Conservation (phyloP, 2,329 filamentous ascomycete genomes). For the Shiraia bambusicola region DNA sequence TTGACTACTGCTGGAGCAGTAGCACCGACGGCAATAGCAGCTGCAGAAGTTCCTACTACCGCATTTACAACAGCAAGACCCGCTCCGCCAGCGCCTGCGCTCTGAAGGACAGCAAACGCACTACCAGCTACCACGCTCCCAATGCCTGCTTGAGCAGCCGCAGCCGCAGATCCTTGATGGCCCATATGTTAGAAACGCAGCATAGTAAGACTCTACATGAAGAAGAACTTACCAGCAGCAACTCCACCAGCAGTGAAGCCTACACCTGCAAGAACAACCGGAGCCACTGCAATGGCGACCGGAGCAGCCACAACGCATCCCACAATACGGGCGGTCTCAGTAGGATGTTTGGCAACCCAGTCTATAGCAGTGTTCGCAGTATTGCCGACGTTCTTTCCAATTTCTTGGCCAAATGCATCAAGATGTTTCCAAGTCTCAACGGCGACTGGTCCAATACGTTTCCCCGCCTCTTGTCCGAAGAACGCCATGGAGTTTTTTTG, state of each 20-base stretch:
- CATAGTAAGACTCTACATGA: neutral
- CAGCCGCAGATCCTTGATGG: slow-evolving; percentile 16
- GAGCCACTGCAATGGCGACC: slow-evolving; percentile 4
- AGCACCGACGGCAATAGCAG: too few species aligned
- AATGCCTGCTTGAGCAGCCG: slow-evolving; percentile 12
- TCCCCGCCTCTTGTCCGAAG: slow-evolving; percentile 2
- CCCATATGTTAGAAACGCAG: neutral
- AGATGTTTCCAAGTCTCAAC: slow-evolving; percentile 8
- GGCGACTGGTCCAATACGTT: slow-evolving; percentile 2
- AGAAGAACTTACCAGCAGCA: slow-evolving; percentile 10
- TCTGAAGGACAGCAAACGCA: slow-evolving; percentile 19
- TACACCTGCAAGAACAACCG: slow-evolving; percentile 1
- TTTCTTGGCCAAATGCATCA: slow-evolving; percentile 7
- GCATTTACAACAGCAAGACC: slow-evolving; percentile 11
- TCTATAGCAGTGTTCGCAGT: slow-evolving; percentile 4
- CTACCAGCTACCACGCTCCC: slow-evolving; percentile 18
- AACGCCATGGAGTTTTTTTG: too few species aligned
- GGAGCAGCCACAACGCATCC: slow-evolving; percentile 10
- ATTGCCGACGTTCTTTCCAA: slow-evolving; percentile 1
- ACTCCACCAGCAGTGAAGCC: slow-evolving; percentile 17
- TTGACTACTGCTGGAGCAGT: too few species aligned
- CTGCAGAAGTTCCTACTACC: too few species aligned
- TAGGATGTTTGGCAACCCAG: slow-evolving; percentile 16
- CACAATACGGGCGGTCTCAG: slow-evolving; percentile 8
- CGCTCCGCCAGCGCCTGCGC: slow-evolving; percentile 19